These are phyloP conservation scores for Jasminum sambac DNA, from an alignment of 257 asterid genomes.

Conservation along the genomic window DNA sequence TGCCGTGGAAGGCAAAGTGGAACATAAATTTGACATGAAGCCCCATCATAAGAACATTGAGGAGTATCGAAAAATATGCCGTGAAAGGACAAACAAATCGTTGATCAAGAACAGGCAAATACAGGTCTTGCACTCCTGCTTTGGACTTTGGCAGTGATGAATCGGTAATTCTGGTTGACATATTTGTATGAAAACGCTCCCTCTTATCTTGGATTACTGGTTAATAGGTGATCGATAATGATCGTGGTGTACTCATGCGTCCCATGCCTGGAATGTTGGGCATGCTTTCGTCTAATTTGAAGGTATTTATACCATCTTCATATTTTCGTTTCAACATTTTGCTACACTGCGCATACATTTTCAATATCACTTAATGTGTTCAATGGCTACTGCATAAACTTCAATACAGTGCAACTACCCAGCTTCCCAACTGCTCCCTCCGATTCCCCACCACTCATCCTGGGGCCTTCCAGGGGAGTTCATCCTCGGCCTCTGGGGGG, in stretches of 20 bases:
- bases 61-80: slow-evolving; percentile 79
- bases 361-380: not conserved
- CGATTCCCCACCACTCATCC: not conserved
- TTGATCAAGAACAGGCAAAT: slow-evolving; percentile 88
- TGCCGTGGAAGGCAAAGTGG: slow-evolving; percentile 87
- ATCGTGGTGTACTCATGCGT: slow-evolving; percentile 91
- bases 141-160: slow-evolving; percentile 9
- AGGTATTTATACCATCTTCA: slow-evolving; percentile 36
- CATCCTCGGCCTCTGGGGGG: too few relatives aligned
- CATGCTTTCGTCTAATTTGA: slow-evolving; percentile 63
- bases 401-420: not conserved
- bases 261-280: slow-evolving; percentile 93
- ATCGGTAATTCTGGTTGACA: not conserved
- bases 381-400: not conserved
- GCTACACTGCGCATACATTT: not conserved
- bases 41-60: slow-evolving; percentile 63
- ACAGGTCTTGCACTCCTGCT: slow-evolving; percentile 44
- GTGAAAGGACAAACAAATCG: slow-evolving; percentile 92
- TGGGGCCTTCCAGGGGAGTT: not conserved
- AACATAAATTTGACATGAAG: slow-evolving; percentile 91
- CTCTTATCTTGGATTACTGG: slow-evolving; percentile 17
- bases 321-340: slow-evolving; percentile 4
- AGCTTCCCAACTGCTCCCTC: not conserved
- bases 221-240: slow-evolving; percentile 79
- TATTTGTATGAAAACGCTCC: slow-evolving; percentile 15